Percentiles rank a stretch among this genome's conserved stretches.
Conservation (phyloP, 495 filamentous ascomycete species). For the Margaritispora aquatica region DNA sequence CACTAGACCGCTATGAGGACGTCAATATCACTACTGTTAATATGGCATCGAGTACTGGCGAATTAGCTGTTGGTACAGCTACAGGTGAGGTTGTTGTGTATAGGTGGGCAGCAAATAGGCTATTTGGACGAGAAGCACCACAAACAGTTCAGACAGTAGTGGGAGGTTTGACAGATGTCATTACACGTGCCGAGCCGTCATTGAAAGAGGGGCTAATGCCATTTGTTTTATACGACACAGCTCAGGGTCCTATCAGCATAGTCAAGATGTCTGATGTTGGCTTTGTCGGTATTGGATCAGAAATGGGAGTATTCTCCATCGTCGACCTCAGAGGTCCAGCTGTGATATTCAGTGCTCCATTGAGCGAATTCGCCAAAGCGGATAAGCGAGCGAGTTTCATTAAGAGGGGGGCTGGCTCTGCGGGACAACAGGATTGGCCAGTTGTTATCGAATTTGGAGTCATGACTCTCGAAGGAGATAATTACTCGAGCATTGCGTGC, state of each 20-base stretch:
- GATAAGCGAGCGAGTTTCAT: conserved; percentile 67
- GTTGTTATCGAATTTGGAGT: conserved; percentile 84
- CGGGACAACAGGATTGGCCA: conserved; percentile 57
- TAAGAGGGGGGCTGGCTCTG: conserved; percentile 32
- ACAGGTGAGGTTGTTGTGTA: conserved; percentile 83
- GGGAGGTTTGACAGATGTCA: conserved; percentile 64
- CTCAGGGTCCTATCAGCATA: conserved; percentile 70
- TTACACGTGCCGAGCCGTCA: conserved; percentile 66
- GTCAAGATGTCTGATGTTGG: conserved; percentile 83
- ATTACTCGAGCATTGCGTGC: conserved; percentile 88
- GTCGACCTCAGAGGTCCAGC: conserved; percentile 84
- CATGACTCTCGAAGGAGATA: conserved; percentile 86
- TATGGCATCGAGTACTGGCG: conserved; percentile 69
- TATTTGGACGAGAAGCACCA: conserved; percentile 43
- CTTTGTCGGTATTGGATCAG: conserved; percentile 81
- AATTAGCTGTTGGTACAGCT: conserved; percentile 75
- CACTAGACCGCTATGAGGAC: conserved; percentile 73
- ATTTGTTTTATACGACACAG: conserved; percentile 71
- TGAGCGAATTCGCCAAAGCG: conserved; percentile 60
- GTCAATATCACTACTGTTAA: conserved; percentile 70
- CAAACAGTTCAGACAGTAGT: conserved; percentile 43
- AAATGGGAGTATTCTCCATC: conserved; percentile 70
- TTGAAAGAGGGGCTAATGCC: conserved; percentile 80
- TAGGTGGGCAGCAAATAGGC: conserved; percentile 74
- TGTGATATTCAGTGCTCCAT: conserved; percentile 67